Evolutionary conservation across 1,284 basidiomycete genomes (phyloP).

Genomic region (Rugosomyces carneus): DNA sequence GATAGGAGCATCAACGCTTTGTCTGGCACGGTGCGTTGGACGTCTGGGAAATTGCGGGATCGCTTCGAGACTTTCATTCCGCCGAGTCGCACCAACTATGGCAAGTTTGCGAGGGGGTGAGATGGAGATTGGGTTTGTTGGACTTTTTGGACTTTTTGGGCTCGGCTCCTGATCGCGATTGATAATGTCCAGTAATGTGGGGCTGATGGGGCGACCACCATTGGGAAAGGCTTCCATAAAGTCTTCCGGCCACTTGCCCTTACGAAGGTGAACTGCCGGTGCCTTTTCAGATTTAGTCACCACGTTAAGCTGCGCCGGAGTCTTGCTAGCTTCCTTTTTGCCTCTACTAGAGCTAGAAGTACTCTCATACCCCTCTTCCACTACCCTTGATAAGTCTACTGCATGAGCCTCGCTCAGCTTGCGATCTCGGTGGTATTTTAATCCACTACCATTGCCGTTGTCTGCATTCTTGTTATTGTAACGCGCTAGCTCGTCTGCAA

Average conservation of each 20-base stretch:
- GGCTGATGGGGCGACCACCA: slow-evolving; percentile 27
- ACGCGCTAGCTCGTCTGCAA: slow-evolving; percentile 45
- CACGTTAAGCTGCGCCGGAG: slow-evolving; percentile 19
- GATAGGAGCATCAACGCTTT: slow-evolving; percentile 46
- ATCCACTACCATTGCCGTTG: slow-evolving; percentile 13
- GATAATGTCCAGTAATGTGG: slow-evolving; percentile 20
- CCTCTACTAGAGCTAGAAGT: slow-evolving; percentile 28
- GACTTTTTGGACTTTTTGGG: slow-evolving; percentile 21
- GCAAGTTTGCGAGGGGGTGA: slow-evolving; percentile 55
- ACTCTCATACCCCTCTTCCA: slow-evolving; percentile 66
- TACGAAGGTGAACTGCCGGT: slow-evolving; percentile 53
- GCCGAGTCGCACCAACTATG: slow-evolving; percentile 38
- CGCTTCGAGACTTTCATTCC: slow-evolving; percentile 42
- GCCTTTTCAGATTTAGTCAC: slow-evolving; percentile 29
- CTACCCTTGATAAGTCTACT: slow-evolving; percentile 58
- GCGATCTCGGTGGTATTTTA: slow-evolving; percentile 41
- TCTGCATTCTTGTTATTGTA: slow-evolving; percentile 31
- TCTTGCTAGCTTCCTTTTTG: slow-evolving; percentile 19
- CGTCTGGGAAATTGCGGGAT: slow-evolving; percentile 44
- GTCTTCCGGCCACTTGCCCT: slow-evolving; percentile 81
- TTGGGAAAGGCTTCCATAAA: slow-evolving; percentile 55
- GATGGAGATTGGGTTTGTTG: slow-evolving; percentile 35
- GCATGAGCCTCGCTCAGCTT: slow-evolving; percentile 54
- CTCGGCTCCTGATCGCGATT: slow-evolving; percentile 21
- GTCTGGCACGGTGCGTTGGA: slow-evolving; percentile 56